Conservation (phyloP, 2,329 filamentous ascomycete genomes). For the Colletotrichum camelliae region DNA sequence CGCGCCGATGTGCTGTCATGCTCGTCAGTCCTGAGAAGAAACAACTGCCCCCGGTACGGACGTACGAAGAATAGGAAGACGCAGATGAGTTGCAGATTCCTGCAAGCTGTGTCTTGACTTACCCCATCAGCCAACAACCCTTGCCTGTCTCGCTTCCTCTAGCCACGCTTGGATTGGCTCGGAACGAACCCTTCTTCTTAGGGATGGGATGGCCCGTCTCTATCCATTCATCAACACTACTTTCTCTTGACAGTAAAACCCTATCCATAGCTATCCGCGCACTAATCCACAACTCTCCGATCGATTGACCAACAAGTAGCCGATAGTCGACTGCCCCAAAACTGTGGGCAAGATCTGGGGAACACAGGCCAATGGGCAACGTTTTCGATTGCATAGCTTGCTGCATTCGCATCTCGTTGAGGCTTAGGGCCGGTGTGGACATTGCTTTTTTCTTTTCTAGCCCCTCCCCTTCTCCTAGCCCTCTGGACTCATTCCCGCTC, state of each 20-base stretch:
- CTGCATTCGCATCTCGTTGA: slow-evolving; percentile 1
- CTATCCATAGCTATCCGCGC: not conserved
- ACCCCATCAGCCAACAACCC: not conserved
- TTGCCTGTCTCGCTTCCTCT: not conserved
- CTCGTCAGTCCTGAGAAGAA: not conserved
- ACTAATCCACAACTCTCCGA: slow-evolving; percentile 10
- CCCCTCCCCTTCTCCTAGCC: not conserved
- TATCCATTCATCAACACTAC: not conserved
- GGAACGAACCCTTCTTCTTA: not conserved
- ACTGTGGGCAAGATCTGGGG: slow-evolving; percentile 10
- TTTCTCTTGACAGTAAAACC: not conserved
- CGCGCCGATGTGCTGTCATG: slow-evolving; percentile 6
- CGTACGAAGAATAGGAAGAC: slow-evolving; percentile 9
- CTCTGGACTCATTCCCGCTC: not conserved
- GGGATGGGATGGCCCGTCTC: not conserved
- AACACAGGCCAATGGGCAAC: slow-evolving; percentile 3
- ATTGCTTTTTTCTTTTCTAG: not conserved
- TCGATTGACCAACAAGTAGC: slow-evolving; percentile 1
- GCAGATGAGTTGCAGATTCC: slow-evolving; percentile 20
- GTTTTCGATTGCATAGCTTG: not conserved
- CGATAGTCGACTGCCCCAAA: not conserved
- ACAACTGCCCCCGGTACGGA: slow-evolving; percentile 10
- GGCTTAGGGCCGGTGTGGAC: not conserved
- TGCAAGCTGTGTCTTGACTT: slow-evolving; percentile 7
- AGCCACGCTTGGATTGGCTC: not conserved